These are phyloP conservation scores for Ceratocystis albifundus DNA, from an alignment of 2,329 filamentous ascomycete species.

Conservation along the genomic window DNA sequence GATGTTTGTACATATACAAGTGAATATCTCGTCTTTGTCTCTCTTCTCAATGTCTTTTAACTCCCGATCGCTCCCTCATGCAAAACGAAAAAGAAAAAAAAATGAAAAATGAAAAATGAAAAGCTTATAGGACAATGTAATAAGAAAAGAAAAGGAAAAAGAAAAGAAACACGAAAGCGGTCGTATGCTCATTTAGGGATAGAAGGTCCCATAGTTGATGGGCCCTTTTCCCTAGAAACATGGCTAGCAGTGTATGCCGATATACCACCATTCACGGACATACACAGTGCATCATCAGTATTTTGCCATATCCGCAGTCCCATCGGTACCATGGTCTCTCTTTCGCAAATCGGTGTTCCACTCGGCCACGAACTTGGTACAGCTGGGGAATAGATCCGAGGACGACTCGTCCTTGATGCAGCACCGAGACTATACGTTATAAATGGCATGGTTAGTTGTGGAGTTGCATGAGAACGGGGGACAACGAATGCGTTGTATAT, in stretches of 20 bases:
- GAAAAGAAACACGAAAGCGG: too few relatives aligned
- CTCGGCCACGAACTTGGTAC: constrained; percentile 10
- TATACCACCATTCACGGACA: background rate
- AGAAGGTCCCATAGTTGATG: too few relatives aligned
- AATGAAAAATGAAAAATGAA: too few relatives aligned
- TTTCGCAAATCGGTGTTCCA: background rate
- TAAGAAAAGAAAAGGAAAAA: too few relatives aligned
- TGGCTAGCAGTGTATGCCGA: background rate
- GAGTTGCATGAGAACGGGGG: background rate
- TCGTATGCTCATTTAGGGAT: too few relatives aligned
- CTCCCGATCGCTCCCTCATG: too few relatives aligned
- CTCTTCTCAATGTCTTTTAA: too few relatives aligned
- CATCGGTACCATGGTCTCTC: background rate
- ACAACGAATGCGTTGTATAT: background rate
- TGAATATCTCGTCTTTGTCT: background rate
- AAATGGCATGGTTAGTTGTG: background rate
- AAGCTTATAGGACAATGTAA: too few relatives aligned
- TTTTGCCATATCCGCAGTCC: background rate
- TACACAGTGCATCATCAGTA: too few relatives aligned
- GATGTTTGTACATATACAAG: background rate
- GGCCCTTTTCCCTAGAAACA: too few relatives aligned
- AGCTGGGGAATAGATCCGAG: constrained; percentile 11
- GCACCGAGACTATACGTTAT: background rate
- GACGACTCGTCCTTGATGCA: background rate
- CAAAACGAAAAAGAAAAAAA: too few relatives aligned